Conservation (phyloP, 148 eudicot genomes). For the Bassia scoparia region DNA sequence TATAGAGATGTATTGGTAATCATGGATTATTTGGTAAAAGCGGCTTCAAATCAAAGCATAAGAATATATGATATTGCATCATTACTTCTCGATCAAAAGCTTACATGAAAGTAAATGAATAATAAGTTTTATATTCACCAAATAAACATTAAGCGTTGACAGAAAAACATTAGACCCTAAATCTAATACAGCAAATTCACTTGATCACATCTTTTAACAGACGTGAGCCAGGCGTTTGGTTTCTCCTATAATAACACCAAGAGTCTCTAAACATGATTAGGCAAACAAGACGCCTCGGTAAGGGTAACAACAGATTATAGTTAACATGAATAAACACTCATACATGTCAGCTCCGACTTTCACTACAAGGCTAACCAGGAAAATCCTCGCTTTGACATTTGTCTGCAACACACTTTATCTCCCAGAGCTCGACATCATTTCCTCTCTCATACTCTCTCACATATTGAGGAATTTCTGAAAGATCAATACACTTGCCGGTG, state of each 20-base stretch:
- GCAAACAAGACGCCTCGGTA: not conserved
- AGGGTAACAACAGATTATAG: not conserved
- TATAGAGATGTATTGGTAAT: no score
- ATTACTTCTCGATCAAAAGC: no score
- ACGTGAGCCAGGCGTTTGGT: not conserved
- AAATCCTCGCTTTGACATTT: not conserved
- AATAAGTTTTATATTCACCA: no score
- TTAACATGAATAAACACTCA: not conserved
- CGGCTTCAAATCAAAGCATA: no score
- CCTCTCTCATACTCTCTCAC: conserved; percentile 71
- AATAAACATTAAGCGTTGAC: no score
- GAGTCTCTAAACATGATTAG: not conserved
- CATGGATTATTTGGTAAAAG: no score
- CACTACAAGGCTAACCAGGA: not conserved
- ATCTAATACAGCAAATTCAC: not conserved
- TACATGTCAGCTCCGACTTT: not conserved
- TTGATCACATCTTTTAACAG: not conserved
- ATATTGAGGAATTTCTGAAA: conserved; percentile 63
- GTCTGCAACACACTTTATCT: conserved; percentile 39
- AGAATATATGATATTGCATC: no score
- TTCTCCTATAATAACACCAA: not conserved
- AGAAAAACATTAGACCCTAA: not conserved
- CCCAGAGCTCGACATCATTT: conserved; percentile 77
- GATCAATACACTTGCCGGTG: conserved; percentile 58
- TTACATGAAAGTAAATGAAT: not conserved